A percentile compares a stretch with the other conserved stretches of the same genome.
Conservation (phyloP, 768 basidiomycete genomes). For the Naganishia vaughanmartiniae region DNA sequence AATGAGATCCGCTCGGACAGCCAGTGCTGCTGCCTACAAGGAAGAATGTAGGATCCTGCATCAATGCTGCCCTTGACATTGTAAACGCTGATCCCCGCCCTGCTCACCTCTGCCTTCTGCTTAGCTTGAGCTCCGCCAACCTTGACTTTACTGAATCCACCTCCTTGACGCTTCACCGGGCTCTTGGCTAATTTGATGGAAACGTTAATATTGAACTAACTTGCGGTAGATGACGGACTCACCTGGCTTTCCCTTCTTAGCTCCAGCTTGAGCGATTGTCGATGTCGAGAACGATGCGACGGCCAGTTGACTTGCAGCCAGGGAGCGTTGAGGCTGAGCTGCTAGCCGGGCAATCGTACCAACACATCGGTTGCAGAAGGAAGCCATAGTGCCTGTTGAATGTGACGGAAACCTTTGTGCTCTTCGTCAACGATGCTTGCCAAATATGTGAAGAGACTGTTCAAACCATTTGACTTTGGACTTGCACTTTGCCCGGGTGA, state of each 20-base stretch:
- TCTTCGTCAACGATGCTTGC: not conserved
- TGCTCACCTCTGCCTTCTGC: constrained; percentile 26
- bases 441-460: constrained; percentile 4
- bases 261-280: constrained; percentile 32
- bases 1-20: constrained; percentile 18
- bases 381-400: constrained; percentile 14
- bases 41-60: constrained; percentile 1
- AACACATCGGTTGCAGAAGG: constrained; percentile 27
- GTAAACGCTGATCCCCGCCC: not conserved
- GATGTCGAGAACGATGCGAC: constrained; percentile 32
- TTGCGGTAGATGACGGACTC: not conserved
- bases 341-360: constrained; percentile 22
- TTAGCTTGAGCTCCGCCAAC: constrained; percentile 24
- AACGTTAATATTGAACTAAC: not conserved
- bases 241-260: constrained; percentile 34
- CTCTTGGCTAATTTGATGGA: constrained; percentile 16
- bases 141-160: constrained; percentile 31
- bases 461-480: not conserved
- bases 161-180: constrained; percentile 31
- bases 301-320: not conserved
- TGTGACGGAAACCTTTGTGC: too few relatives aligned
- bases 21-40: constrained; percentile 29
- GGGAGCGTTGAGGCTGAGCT: not conserved
- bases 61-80: not conserved
- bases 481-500: not conserved